These are phyloP conservation scores for Ganoderma sinense DNA, from an alignment of 1,284 basidiomycete genomes.

Conservation along the genomic window DNA sequence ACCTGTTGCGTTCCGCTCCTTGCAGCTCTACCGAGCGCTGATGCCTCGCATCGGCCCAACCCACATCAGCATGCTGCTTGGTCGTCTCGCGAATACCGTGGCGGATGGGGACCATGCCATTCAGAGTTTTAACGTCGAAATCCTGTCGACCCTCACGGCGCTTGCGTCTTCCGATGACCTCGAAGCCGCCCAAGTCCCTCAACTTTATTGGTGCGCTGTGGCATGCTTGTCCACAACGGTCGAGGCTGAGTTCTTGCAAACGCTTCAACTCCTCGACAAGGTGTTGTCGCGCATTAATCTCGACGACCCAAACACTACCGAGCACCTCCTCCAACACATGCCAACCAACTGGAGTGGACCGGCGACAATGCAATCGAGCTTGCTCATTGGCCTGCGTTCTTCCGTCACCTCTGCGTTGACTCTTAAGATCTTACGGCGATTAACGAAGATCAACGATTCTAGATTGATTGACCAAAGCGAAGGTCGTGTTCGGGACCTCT, in stretches of 20 bases:
- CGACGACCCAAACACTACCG: slow-evolving; percentile 68
- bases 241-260: slow-evolving; percentile 82
- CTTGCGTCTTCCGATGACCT: slow-evolving; percentile 68
- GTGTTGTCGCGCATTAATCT: slow-evolving; percentile 82
- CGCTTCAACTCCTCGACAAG: slow-evolving; percentile 72
- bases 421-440: slow-evolving; percentile 72
- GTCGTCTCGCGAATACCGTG: slow-evolving; percentile 86
- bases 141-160: slow-evolving; percentile 80
- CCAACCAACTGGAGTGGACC: slow-evolving; percentile 80
- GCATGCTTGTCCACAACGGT: slow-evolving; percentile 87
- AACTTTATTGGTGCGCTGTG: slow-evolving; percentile 88
- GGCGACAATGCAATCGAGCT: slow-evolving; percentile 74
- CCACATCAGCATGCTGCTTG: slow-evolving; percentile 84
- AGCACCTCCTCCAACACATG: slow-evolving; percentile 70
- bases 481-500: slow-evolving; percentile 84
- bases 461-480: slow-evolving; percentile 78
- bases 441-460: slow-evolving; percentile 70
- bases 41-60: slow-evolving; percentile 75
- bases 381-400: slow-evolving; percentile 86
- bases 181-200: slow-evolving; percentile 73
- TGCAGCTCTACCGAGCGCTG: slow-evolving; percentile 92
- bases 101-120: slow-evolving; percentile 80
- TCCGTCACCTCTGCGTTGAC: slow-evolving; percentile 74
- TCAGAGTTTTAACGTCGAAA: slow-evolving; percentile 86
- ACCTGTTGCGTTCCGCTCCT: slow-evolving; percentile 86